phyloP scores from a whole-genome alignment of 225 moss, liverwort and hornwort species.

The Marchantia polymorpha region DNA sequence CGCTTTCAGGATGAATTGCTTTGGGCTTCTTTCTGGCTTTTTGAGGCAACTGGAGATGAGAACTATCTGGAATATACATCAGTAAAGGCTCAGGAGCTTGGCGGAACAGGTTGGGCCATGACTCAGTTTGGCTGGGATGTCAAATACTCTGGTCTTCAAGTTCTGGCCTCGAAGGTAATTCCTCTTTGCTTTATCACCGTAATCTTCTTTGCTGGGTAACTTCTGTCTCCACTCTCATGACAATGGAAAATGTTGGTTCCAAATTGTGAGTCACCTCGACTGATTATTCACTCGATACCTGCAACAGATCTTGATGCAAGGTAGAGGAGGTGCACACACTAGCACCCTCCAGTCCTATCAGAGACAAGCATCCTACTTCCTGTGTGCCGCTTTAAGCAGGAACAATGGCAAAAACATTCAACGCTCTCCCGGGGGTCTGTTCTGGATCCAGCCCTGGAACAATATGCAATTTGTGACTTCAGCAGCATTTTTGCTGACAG shows the following conservation, averaged over 20 bases:
- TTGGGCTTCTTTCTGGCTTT: slow-evolving; percentile 89
- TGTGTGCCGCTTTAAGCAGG: slow-evolving; percentile 64
- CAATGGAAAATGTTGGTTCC: neutral
- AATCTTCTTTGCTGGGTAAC: neutral
- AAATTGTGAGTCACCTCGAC: too few relatives aligned
- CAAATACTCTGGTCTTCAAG: slow-evolving; percentile 88
- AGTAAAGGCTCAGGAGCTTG: slow-evolving; percentile 53
- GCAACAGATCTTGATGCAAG: slow-evolving; percentile 67
- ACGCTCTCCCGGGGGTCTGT: slow-evolving; percentile 70
- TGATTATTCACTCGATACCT: neutral
- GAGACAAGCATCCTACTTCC: slow-evolving; percentile 65
- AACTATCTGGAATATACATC: slow-evolving; percentile 56
- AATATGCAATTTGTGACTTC: slow-evolving; percentile 92
- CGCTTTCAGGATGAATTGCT: slow-evolving; percentile 66
- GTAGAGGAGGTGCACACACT: slow-evolving; percentile 45
- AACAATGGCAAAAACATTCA: slow-evolving; percentile 55
- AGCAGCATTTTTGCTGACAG: slow-evolving; percentile 67
- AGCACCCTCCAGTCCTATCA: slow-evolving; percentile 54
- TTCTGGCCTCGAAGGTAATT: slow-evolving; percentile 77
- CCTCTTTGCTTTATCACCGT: neutral
- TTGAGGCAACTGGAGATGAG: slow-evolving; percentile 66
- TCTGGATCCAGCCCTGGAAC: slow-evolving; percentile 74
- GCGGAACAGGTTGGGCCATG: slow-evolving; percentile 72
- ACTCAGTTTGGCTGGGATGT: slow-evolving; percentile 92
- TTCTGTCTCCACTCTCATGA: neutral